Evolutionary conservation across 1,284 basidiomycete genomes (phyloP), one percentile per base, ranked within the genome.

Genomic region (Leccinum griseonigrum): DNA sequence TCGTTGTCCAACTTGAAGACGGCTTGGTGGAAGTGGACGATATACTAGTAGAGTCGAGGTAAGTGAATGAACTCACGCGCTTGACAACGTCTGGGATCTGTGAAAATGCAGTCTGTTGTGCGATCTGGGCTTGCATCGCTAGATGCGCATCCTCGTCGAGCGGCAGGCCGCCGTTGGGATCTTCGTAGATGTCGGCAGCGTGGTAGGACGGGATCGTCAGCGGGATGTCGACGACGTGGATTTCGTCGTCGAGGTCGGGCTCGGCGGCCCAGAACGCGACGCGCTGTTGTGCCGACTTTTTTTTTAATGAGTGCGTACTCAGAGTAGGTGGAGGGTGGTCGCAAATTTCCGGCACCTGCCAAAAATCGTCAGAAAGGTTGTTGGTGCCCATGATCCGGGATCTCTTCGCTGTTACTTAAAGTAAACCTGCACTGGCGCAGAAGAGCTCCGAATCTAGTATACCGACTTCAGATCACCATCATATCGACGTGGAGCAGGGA

Each of bases 1-100:
- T 95, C 94, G 74, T 95, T 94, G 56, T 93, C 87, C 51, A n/a
- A n/a, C n/a, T n/a, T n/a, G n/a, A 92, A 78, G n/a, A 95, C 88
- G 16, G 91, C 89, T 83, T 94, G 88, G 73, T 95, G 91, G 77
- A 96, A 95, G 67, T 93, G 91, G 3, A 95, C 87, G 69, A 96
- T 90, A 77, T 95, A 96, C 92, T n/a, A n/a, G n/a, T 95, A 66
- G 43, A 3, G 48, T 11, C 18, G 48, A 28, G 18, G 48, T 7
- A 13, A 3, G 28, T 26, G 13, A 9, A 48, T 26, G 51, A 51
- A 81, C 87, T 72, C 66, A 91, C 91, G 60, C 85, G 84, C 76
- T 92, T 93, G 51, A 93, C 91, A 38, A 86, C 84, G 72, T 93
- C 91, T 3, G 91, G 91, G 58, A 93, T 88, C 69, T 88, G 85